Conservation (phyloP, 1,284 basidiomycete genomes). For the Ganoderma lucidum region DNA sequence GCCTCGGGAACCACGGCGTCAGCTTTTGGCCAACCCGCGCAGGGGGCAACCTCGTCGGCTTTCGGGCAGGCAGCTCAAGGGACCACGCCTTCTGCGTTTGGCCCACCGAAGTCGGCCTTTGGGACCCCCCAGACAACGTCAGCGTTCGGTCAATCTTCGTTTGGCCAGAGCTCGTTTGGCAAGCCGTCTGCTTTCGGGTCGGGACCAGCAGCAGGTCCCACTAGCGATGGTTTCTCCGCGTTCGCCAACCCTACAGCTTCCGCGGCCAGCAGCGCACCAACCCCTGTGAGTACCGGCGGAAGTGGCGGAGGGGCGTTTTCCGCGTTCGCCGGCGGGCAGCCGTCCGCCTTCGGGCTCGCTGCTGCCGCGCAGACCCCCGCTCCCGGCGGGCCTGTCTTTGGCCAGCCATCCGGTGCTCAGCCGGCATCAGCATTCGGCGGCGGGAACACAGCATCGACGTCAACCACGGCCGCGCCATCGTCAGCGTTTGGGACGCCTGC, state of each 20-base stretch:
- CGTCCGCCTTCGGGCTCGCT: slow-evolving; percentile 44
- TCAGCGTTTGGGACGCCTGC: slow-evolving; percentile 27
- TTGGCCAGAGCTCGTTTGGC: slow-evolving; percentile 37
- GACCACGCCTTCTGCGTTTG: slow-evolving; percentile 13
- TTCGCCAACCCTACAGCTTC: slow-evolving; percentile 35
- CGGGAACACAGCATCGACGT: slow-evolving; percentile 19
- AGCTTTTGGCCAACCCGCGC: slow-evolving; percentile 37
- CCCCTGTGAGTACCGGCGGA: background rate
- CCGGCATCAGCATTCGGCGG: slow-evolving; percentile 19
- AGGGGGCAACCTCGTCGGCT: slow-evolving; percentile 31
- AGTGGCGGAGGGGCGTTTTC: slow-evolving; percentile 43
- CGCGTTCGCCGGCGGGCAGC: slow-evolving; percentile 43
- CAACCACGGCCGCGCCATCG: slow-evolving; percentile 27
- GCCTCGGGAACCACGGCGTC: slow-evolving; percentile 27
- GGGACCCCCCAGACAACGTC: slow-evolving; percentile 37
- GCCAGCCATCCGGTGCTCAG: slow-evolving; percentile 33
- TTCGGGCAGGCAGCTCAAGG: slow-evolving; percentile 42
- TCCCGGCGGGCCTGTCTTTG: slow-evolving; percentile 39
- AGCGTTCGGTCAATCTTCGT: slow-evolving; percentile 42
- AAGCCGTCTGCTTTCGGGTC: slow-evolving; percentile 47
- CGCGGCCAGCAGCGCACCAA: slow-evolving; percentile 27
- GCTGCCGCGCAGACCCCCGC: slow-evolving; percentile 31
- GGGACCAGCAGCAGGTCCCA: slow-evolving; percentile 14
- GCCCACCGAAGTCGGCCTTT: slow-evolving; percentile 37
- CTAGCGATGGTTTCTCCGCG: slow-evolving; percentile 38